Evolutionary conservation across 768 basidiomycete genomes (phyloP).

Genomic region (Lentinula raphanica): DNA sequence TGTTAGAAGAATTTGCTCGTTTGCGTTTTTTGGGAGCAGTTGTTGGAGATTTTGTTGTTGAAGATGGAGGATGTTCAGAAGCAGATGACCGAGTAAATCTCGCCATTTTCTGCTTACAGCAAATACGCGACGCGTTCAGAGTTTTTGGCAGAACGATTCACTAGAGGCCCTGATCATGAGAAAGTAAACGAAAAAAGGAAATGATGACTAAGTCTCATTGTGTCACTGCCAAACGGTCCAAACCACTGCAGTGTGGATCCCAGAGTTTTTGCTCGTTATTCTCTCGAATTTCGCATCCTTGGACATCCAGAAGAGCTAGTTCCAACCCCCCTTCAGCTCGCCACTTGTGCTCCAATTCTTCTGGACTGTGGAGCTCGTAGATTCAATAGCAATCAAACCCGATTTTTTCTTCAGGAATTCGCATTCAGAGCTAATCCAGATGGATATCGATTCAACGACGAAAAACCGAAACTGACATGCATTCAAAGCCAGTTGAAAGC

Average conservation of each 20-base stretch:
- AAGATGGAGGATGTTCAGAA: slow-evolving; percentile 20
- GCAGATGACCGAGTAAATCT: slow-evolving; percentile 69
- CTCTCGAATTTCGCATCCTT: too few species aligned
- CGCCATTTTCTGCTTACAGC: slow-evolving; percentile 45
- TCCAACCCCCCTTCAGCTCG: too few species aligned
- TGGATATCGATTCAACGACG: too few species aligned
- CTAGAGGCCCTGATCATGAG: slow-evolving; percentile 1
- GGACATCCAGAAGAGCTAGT: too few species aligned
- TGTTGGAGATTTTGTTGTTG: slow-evolving; percentile 21
- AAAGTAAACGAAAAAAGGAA: not conserved
- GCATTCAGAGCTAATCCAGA: too few species aligned
- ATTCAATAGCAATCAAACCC: too few species aligned
- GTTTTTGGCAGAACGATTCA: not conserved
- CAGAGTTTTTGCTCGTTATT: too few species aligned
- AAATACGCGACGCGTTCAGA: slow-evolving; percentile 22
- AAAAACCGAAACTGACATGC: too few species aligned
- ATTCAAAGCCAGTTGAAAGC: too few species aligned
- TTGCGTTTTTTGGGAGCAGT: slow-evolving; percentile 60
- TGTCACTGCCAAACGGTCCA: not conserved
- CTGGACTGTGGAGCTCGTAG: too few species aligned
- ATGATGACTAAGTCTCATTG: not conserved
- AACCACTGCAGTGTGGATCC: not conserved
- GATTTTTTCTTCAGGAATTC: too few species aligned
- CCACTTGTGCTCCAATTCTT: too few species aligned
- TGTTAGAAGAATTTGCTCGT: slow-evolving; percentile 35